Evolutionary conservation across 345 rosid genomes (phyloP), one percentile per base, ranked within the genome.

Genomic region (Salix exigua): DNA sequence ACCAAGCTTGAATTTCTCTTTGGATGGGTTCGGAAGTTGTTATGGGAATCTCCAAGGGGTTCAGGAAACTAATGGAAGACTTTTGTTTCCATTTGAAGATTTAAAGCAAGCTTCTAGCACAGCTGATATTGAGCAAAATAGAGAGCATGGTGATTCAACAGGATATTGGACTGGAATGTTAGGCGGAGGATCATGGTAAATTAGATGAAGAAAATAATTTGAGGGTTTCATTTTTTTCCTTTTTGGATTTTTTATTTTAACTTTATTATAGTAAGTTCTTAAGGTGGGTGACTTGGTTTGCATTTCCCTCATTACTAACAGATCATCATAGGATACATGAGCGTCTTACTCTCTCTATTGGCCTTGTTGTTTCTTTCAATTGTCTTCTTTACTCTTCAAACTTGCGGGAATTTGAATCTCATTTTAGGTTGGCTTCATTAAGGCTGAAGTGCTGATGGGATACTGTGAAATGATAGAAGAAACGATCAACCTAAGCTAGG

Each of bases 91-190:
- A 13, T 96, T 94, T 83, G 99, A 94, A 74, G 97, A 96, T 81
- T 81, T 96, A 86, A 96, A 92, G 79, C 94, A 88, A 81, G 94
- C 87, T 55, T 84, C 96, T 67, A 89, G 53, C 78, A 79, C 87
- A 10, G 81, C 73, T 70, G 74, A 81, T 30, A 77, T 72, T 73
- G 82, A 90, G n/a, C 89, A 82, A 74, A 86, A 84, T 75, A 82
- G 80, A 68, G 91, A 82, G 66, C 83, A 83, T 69, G 89, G 83
- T n/a, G 88, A 85, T 83, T 84, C 96, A 33, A 73, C 85, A 69
- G 99, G 94, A 14, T 95, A 88, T 79, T 95, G 99, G 99, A 89
- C 91, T 83, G 97, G 97, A 72, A 91, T 91, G 92, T 82, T 95
- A 79, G 94, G 91, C 73, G 99, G 99, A 72, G 96, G 98, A 84